phyloP scores from a whole-genome alignment of 2,329 filamentous ascomycete species.

The Sarocladium strictum region DNA sequence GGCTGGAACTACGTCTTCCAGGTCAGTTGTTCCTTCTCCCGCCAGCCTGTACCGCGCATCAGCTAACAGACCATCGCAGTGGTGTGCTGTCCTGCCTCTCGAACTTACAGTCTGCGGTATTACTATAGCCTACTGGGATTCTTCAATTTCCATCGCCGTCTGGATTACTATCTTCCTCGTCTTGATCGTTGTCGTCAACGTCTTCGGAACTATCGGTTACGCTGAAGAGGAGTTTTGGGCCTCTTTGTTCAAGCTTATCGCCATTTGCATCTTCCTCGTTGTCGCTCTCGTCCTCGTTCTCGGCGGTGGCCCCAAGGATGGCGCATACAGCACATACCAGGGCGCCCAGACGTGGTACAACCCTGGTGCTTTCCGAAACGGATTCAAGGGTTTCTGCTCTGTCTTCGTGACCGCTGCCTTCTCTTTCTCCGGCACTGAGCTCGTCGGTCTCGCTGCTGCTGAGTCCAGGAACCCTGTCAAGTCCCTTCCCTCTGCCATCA shows the following conservation, averaged over 20 bases:
- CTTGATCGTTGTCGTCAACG: conserved; percentile 39
- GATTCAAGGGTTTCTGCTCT: conserved; percentile 62
- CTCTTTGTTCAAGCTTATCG: conserved; percentile 45
- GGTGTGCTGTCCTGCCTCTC: conserved; percentile 40
- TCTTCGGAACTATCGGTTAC: conserved; percentile 45
- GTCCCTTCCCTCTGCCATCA: conserved; percentile 67
- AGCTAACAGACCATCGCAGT: conserved; percentile 30
- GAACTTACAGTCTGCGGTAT: conserved; percentile 43
- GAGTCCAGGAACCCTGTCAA: conserved; percentile 61
- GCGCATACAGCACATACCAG: conserved; percentile 32
- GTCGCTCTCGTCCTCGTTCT: conserved; percentile 47
- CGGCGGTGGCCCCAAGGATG: conserved; percentile 44
- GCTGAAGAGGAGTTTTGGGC: conserved; percentile 49
- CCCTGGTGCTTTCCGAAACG: conserved; percentile 52
- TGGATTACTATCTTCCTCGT: conserved; percentile 47
- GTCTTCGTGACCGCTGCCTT: conserved; percentile 66
- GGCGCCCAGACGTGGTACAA: conserved; percentile 36
- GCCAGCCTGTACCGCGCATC: neutral
- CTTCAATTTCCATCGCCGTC: conserved; percentile 35
- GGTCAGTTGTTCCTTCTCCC: neutral
- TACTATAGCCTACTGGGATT: conserved; percentile 46
- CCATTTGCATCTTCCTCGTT: conserved; percentile 54
- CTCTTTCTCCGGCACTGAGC: conserved; percentile 59
- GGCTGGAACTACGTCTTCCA: conserved; percentile 38
- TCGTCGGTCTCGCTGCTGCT: conserved; percentile 61